Percentiles rank a stretch among this genome's conserved stretches.
Evolutionary conservation across 2,329 filamentous ascomycete species (phyloP).

Genomic region (Didymella keratinophila): DNA sequence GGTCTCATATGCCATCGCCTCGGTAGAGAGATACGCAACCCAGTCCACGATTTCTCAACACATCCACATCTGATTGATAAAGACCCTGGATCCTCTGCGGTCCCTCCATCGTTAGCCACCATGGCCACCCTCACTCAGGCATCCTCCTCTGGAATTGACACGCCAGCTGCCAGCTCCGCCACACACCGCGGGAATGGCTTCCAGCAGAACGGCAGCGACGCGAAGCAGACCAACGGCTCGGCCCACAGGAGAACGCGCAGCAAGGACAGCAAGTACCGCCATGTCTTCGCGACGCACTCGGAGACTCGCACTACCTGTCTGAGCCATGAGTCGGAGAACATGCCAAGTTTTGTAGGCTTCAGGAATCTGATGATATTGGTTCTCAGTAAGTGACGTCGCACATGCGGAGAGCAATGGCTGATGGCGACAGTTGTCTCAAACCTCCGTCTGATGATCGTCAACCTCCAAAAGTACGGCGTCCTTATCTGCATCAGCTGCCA

Average conservation of each 20-base stretch:
- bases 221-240: slow-evolving; percentile 23
- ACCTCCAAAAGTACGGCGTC: slow-evolving; percentile 97
- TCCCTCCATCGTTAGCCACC: not conserved
- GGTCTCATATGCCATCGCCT: slow-evolving; percentile 21
- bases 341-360: slow-evolving; percentile 91
- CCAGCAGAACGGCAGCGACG: not conserved
- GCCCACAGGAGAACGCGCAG: slow-evolving; percentile 20
- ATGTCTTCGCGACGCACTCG: slow-evolving; percentile 87
- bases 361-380: slow-evolving; percentile 96
- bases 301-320: slow-evolving; percentile 76
- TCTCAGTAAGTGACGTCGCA: slow-evolving; percentile 65
- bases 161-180: slow-evolving; percentile 34
- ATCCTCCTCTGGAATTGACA: slow-evolving; percentile 30
- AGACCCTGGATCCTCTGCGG: not conserved
- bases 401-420: slow-evolving; percentile 25
- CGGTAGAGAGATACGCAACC: slow-evolving; percentile 12
- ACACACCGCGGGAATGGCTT: slow-evolving; percentile 27
- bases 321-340: slow-evolving; percentile 77
- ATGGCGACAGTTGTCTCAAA: slow-evolving; percentile 80
- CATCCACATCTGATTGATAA: slow-evolving; percentile 4
- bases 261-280: slow-evolving; percentile 75
- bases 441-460: slow-evolving; percentile 92
- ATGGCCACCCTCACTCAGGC: slow-evolving; percentile 46
- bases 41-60: slow-evolving; percentile 9
- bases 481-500: slow-evolving; percentile 91